A percentile compares a stretch with the other conserved stretches of the same genome.
phyloP scores from a whole-genome alignment of 1,284 basidiomycete genomes.

The Schizophyllum commune region DNA sequence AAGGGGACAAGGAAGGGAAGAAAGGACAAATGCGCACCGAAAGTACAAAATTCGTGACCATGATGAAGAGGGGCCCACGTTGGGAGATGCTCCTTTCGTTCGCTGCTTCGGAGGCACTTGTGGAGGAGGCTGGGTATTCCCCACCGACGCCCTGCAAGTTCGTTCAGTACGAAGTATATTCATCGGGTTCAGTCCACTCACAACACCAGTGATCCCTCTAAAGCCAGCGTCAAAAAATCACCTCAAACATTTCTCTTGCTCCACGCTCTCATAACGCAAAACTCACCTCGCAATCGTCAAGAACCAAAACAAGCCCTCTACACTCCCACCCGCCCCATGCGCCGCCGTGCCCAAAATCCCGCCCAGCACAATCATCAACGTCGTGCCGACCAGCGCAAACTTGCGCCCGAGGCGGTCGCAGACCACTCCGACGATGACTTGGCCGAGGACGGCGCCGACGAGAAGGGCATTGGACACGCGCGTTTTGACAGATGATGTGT shows the following conservation, averaged over 20 bases:
- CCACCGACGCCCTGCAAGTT: conserved; percentile 46
- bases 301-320: conserved; percentile 69
- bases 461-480: conserved; percentile 69
- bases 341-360: conserved; percentile 68
- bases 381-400: conserved; percentile 63
- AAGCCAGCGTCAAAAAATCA: background rate
- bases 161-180: too few species aligned
- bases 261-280: too few species aligned
- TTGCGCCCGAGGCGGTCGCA: conserved; percentile 71
- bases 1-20: background rate
- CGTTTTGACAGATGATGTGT: conserved; percentile 50
- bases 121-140: conserved; percentile 70
- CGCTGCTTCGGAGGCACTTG: conserved; percentile 33
- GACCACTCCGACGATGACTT: conserved; percentile 57
- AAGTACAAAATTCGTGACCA: conserved; percentile 60
- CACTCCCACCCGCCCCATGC: conserved; percentile 51
- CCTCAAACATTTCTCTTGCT: background rate
- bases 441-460: conserved; percentile 68
- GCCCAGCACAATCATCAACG: conserved; percentile 63
- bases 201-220: conserved; percentile 27
- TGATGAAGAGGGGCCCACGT: conserved; percentile 40
- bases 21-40: conserved; percentile 1
- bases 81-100: conserved; percentile 50
- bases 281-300: conserved; percentile 44
- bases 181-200: background rate